These are phyloP conservation scores for Bacidia gigantensis DNA, from an alignment of 495 filamentous ascomycete genomes.

Conservation along the genomic window DNA sequence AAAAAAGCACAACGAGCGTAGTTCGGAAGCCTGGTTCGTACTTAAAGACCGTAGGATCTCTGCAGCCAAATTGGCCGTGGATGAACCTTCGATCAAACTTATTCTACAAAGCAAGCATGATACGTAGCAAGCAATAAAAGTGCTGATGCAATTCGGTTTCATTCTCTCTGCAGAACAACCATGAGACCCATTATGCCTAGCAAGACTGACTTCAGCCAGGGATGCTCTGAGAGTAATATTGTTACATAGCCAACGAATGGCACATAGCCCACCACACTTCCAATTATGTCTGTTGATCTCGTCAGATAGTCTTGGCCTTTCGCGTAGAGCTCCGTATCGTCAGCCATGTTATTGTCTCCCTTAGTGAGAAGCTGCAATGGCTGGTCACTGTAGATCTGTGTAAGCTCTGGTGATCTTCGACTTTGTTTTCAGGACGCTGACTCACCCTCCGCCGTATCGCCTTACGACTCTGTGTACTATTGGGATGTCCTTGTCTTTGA, in stretches of 20 bases:
- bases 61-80: not conserved
- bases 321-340: slow-evolving; percentile 90
- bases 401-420: not conserved
- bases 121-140: too few relatives aligned
- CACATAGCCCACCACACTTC: slow-evolving; percentile 85
- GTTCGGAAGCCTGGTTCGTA: too few relatives aligned
- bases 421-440: slow-evolving; percentile 13
- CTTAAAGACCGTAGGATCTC: too few relatives aligned
- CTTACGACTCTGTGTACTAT: slow-evolving; percentile 83
- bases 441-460: slow-evolving; percentile 47
- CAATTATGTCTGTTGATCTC: slow-evolving; percentile 78
- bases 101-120: not conserved
- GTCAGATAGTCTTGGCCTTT: slow-evolving; percentile 71
- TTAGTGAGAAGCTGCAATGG: slow-evolving; percentile 74
- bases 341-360: slow-evolving; percentile 89
- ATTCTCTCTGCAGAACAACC: slow-evolving; percentile 87
- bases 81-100: not conserved
- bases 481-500: slow-evolving; percentile 79
- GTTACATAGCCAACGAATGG: slow-evolving; percentile 96
- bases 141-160: too few relatives aligned
- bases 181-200: slow-evolving; percentile 89
- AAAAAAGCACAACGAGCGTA: too few relatives aligned
- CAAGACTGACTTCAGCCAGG: slow-evolving; percentile 92
- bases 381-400: slow-evolving; percentile 20
- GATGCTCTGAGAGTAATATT: slow-evolving; percentile 90